Base-by-base conservation (phyloP, 306 rosid genomes). In the Prunus davidiana region DNA sequence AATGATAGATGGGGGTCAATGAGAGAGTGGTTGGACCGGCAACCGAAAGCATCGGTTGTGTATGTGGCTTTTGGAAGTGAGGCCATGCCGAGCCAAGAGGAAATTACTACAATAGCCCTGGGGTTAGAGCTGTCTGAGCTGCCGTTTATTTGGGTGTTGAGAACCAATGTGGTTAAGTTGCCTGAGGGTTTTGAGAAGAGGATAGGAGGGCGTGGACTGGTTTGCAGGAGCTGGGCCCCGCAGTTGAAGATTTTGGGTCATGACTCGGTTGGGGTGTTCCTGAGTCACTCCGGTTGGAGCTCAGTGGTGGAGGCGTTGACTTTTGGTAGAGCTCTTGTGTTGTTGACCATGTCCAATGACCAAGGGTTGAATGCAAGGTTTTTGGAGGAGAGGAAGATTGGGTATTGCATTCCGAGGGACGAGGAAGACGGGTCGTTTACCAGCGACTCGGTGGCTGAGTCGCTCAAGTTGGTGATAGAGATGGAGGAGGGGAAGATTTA, bases 1-100 rank as follows among this genome's bases (percentile, higher is more conserved):
- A 63, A 32, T 5, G 76, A 47, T 5, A 49, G 11, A 14, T 80
- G 76, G 70, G 3, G 12, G 50, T 1, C n/a, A 14, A 60, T 74
- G 16, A 67, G 67, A 24, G 69, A 55, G 0, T 84, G 93, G 93
- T 41, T 88, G 27, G 86, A 89, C 78, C 60, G 54, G 24, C 85
- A 87, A 24, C 24, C 3, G 7, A 67, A 54, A 32, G 66, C 68
- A 1, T 69, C 71, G 0, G 89, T 84, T 43, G 83, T 89, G 34
- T 89, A 86, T 45, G 87, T 84, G 2, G 93, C 93, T 0, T 84
- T 86, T 13, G 89, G 90, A 12, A 82, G 86, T 12, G 86, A 89
- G 75, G 89, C 81, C 3, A 72, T 76, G 45, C 85, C 81, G 16
- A 81, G 82, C 10, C 85, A 83, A 34, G 69, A 82, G 0, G 88